Evolutionary conservation across 441 rosid genomes (phyloP).

Genomic region (Sinapis alba): DNA sequence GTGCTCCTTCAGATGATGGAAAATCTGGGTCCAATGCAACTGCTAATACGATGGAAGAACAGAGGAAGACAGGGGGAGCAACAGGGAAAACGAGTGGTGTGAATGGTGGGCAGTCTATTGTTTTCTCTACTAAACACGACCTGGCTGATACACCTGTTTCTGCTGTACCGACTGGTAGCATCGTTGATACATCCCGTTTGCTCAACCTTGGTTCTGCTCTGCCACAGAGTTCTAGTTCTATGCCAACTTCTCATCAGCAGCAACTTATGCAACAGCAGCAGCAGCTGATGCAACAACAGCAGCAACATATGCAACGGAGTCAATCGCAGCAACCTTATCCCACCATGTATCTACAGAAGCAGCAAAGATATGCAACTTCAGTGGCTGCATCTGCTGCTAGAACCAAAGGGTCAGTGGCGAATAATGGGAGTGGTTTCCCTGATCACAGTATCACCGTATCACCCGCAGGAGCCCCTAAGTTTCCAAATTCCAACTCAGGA

Average conservation of each 20-base stretch:
- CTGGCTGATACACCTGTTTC: conserved; percentile 61
- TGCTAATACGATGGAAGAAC: conserved; percentile 60
- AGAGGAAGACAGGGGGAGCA: conserved; percentile 53
- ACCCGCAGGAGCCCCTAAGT: conserved; percentile 50
- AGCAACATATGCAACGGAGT: conserved; percentile 52
- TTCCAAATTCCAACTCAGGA: conserved; percentile 54
- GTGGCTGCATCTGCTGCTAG: conserved; percentile 61
- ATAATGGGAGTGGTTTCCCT: conserved; percentile 67
- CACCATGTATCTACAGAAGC: conserved; percentile 67
- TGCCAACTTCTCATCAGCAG: conserved; percentile 47
- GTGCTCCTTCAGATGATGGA: conserved; percentile 63
- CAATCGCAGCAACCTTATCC: conserved; percentile 51
- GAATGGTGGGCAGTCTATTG: conserved; percentile 73
- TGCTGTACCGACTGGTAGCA: conserved; percentile 56
- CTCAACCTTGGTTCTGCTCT: conserved; percentile 63
- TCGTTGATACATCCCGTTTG: conserved; percentile 73
- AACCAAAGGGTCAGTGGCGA: conserved; percentile 60
- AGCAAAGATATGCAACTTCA: conserved; percentile 65
- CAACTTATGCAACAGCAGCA: conserved; percentile 24
- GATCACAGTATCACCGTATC: conserved; percentile 68
- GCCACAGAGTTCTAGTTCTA: conserved; percentile 55
- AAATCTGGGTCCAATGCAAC: conserved; percentile 56
- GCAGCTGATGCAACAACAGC: conserved; percentile 41
- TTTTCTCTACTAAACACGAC: conserved; percentile 72
- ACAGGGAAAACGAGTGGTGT: conserved; percentile 57